A percentile compares a stretch with the other conserved stretches of the same genome.
Conservation (phyloP, 108 stramenopile genomes). For the Skeletonema grethae region DNA sequence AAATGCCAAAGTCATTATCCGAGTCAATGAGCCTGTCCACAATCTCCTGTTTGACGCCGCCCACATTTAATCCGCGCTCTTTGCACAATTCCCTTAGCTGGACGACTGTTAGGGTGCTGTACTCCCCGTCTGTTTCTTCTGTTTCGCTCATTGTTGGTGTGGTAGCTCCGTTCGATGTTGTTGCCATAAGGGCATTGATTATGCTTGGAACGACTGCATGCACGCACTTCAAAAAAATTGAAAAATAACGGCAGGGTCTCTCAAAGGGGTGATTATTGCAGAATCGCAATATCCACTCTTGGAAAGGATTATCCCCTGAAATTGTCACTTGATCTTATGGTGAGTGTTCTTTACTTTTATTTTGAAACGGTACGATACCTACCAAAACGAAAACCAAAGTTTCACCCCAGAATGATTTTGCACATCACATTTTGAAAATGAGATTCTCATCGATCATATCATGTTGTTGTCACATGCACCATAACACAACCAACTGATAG, state of each 20-base stretch:
- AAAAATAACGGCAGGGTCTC: not conserved
- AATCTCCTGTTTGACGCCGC: not conserved
- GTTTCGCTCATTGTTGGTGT: not conserved
- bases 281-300: too few species aligned
- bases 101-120: not conserved
- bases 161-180: too few species aligned
- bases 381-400: not conserved
- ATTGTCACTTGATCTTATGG: too few species aligned
- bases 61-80: conserved; percentile 3
- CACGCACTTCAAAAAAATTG: too few species aligned
- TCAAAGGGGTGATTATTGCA: too few species aligned
- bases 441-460: conserved; percentile 24
- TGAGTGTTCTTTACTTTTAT: too few species aligned
- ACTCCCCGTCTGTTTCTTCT: not conserved
- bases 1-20: not conserved
- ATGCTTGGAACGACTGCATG: too few species aligned
- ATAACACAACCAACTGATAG: not conserved
- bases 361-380: too few species aligned
- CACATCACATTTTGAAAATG: not conserved
- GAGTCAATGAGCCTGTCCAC: not conserved
- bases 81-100: not conserved
- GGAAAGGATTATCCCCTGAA: too few species aligned
- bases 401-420: not conserved
- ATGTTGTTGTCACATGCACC: not conserved
- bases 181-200: too few species aligned